These are phyloP conservation scores for Elsinoe perseae DNA, from an alignment of 2,329 filamentous ascomycete genomes.

Conservation along the genomic window DNA sequence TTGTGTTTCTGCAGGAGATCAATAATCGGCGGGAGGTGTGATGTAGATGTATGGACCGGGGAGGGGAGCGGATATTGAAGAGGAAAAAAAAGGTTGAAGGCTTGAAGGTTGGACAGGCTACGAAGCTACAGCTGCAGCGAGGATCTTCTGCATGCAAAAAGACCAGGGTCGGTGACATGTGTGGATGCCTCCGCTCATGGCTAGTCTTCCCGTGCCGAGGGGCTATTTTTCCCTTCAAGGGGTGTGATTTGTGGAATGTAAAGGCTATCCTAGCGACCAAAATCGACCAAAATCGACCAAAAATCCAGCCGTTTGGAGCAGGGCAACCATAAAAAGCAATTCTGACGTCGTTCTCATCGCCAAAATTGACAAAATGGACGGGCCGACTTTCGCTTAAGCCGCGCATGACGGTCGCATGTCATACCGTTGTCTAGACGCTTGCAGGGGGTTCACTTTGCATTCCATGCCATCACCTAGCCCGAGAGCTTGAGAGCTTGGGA, in stretches of 20 bases:
- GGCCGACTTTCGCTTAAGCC: background rate
- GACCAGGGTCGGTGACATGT: background rate
- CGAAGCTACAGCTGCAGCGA: background rate
- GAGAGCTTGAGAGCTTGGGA: background rate
- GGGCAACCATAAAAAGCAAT: slow-evolving; percentile 6
- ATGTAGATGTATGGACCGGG: background rate
- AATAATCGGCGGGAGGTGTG: background rate
- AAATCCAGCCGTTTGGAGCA: background rate
- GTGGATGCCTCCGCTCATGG: slow-evolving; percentile 10
- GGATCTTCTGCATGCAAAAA: background rate
- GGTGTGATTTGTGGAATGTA: background rate
- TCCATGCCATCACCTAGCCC: background rate
- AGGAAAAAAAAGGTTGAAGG: background rate
- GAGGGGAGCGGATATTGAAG: background rate
- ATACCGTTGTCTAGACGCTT: slow-evolving; percentile 11
- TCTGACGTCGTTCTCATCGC: background rate
- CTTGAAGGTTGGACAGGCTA: slow-evolving; percentile 6
- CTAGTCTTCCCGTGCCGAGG: background rate
- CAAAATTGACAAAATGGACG: background rate
- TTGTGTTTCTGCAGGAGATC: slow-evolving; percentile 5
- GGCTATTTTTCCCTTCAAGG: background rate
- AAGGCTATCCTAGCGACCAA: background rate
- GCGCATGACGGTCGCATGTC: background rate
- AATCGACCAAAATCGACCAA: too few relatives aligned
- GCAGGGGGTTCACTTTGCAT: slow-evolving; percentile 5